Conservation (phyloP, 129 eudicot genomes). For the Solidago caesia region DNA sequence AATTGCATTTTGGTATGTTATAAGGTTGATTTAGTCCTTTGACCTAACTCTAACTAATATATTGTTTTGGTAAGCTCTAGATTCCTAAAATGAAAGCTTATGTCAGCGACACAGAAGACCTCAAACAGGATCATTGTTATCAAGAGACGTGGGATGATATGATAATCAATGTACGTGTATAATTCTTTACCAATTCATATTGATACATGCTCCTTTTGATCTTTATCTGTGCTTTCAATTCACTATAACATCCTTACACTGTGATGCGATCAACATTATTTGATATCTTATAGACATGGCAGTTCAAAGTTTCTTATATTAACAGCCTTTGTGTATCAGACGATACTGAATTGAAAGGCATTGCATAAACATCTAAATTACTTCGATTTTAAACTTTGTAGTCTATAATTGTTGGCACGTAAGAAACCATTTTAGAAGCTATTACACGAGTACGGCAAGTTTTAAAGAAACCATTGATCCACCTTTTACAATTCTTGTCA, state of each 20-base stretch:
- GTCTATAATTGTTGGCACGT: not conserved
- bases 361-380: not conserved
- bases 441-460: too few species aligned
- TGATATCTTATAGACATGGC: constrained; percentile 8
- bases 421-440: not conserved
- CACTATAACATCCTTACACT: constrained; percentile 6
- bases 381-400: not conserved
- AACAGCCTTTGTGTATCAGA: not conserved
- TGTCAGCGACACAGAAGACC: constrained; percentile 98
- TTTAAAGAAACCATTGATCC: not conserved
- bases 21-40: constrained; percentile 12
- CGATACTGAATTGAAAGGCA: not conserved
- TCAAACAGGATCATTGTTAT: constrained; percentile 79
- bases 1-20: constrained; percentile 7
- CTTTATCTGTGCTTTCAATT: not conserved
- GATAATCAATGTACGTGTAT: constrained; percentile 75
- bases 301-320: not conserved
- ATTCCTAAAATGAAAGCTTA: constrained; percentile 99
- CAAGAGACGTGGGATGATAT: constrained; percentile 99
- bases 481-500: constrained; percentile 5
- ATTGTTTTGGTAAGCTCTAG: constrained; percentile 90
- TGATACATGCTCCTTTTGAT: not conserved
- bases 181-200: not conserved
- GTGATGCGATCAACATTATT: constrained; percentile 8
- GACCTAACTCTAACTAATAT: constrained; percentile 46